A percentile compares a stretch with the other conserved stretches of the same genome.
Conservation (phyloP, 2,329 filamentous ascomycete genomes). For the Epicoccum sorghinum region DNA sequence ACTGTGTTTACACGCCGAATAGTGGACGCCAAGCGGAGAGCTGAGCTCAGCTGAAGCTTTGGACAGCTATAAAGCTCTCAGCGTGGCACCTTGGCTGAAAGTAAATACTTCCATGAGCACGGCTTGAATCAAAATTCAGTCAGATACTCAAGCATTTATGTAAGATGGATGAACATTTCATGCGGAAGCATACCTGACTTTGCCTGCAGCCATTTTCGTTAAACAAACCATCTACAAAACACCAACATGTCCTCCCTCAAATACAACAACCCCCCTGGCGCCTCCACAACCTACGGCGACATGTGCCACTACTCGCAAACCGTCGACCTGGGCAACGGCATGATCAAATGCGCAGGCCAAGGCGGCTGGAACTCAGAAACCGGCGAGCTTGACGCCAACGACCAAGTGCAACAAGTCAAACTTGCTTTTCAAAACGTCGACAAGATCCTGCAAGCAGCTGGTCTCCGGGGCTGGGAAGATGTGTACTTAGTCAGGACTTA, state of each 20-base stretch:
- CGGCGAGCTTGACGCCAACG: not conserved
- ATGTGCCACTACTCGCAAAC: constrained; percentile 1
- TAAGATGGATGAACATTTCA: too few species aligned
- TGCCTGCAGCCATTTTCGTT: too few species aligned
- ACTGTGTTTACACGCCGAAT: not conserved
- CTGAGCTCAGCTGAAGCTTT: too few species aligned
- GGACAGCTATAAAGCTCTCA: not conserved
- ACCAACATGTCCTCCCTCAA: not conserved
- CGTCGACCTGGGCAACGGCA: not conserved
- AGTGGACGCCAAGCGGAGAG: too few species aligned
- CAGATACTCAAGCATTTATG: too few species aligned
- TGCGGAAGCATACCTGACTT: too few species aligned
- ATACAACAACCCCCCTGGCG: constrained; percentile 3
- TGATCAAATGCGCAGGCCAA: constrained; percentile 2
- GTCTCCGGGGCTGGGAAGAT: constrained; percentile 7
- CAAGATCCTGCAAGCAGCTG: not conserved
- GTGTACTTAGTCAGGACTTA: constrained; percentile 2
- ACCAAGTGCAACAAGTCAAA: not conserved
- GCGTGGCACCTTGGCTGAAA: too few species aligned
- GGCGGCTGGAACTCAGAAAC: constrained; percentile 2
- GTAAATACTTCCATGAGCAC: too few species aligned
- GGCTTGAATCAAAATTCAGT: too few species aligned
- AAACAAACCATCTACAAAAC: too few species aligned
- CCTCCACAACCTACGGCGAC: not conserved
- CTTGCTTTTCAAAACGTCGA: constrained; percentile 6